Conservation (phyloP, 2,329 filamentous ascomycete species). For the Colletotrichum camelliae region DNA sequence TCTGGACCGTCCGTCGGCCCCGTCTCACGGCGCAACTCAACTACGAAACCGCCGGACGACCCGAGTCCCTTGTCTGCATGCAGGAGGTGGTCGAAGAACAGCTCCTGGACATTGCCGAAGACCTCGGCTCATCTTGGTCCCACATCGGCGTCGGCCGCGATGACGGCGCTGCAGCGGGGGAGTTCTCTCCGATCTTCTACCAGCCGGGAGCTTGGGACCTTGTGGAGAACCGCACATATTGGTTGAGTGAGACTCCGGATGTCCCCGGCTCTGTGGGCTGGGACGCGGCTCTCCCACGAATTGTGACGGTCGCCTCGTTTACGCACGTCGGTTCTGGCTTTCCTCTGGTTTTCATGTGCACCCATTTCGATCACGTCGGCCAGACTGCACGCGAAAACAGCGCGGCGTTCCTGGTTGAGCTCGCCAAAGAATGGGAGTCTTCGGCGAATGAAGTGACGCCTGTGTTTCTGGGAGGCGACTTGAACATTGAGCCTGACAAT, state of each 20-base stretch:
- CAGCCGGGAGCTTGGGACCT: constrained; percentile 57
- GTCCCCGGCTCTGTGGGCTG: constrained; percentile 63
- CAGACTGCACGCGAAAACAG: constrained; percentile 42
- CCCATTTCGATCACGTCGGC: constrained; percentile 58
- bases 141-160: constrained; percentile 63
- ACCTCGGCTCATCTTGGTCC: constrained; percentile 50
- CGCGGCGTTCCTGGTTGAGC: constrained; percentile 41
- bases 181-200: constrained; percentile 75
- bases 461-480: constrained; percentile 37
- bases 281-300: constrained; percentile 49
- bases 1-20: constrained; percentile 43
- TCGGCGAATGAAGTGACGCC: constrained; percentile 10
- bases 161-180: constrained; percentile 64
- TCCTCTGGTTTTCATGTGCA: constrained; percentile 52
- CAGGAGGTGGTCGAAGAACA: constrained; percentile 55
- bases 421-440: constrained; percentile 31
- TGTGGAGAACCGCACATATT: constrained; percentile 58
- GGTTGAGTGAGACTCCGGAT: constrained; percentile 66
- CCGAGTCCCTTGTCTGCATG: constrained; percentile 46
- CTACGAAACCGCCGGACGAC: constrained; percentile 36
- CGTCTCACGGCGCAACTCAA: constrained; percentile 42
- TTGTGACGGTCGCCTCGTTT: constrained; percentile 54
- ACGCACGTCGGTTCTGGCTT: constrained; percentile 40
- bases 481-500: constrained; percentile 33
- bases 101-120: constrained; percentile 44